phyloP scores from a whole-genome alignment of 2,329 filamentous ascomycete genomes.

The Stachybotrys elegans region DNA sequence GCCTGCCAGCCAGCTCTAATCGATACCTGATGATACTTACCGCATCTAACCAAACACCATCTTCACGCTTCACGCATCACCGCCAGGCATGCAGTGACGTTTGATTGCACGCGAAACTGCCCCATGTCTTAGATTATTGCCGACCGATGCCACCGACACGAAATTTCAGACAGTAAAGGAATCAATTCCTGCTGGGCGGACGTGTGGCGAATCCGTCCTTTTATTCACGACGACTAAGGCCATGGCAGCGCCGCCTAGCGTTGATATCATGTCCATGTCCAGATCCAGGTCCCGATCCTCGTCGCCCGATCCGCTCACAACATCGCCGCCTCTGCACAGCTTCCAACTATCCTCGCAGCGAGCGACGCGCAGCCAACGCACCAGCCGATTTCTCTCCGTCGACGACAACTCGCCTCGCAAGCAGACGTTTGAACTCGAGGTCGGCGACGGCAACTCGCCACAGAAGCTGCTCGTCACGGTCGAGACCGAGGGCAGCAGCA shows the following conservation, averaged over 20 bases:
- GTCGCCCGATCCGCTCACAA: slow-evolving; percentile 47
- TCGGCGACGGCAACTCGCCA: slow-evolving; percentile 43
- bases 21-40: background rate
- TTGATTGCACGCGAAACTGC: too few species aligned
- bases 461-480: slow-evolving; percentile 52
- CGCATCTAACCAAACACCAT: background rate
- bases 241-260: slow-evolving; percentile 31
- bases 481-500: slow-evolving; percentile 39
- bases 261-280: slow-evolving; percentile 40
- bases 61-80: too few species aligned
- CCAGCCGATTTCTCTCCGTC: slow-evolving; percentile 32
- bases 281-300: too few species aligned
- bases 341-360: slow-evolving; percentile 25
- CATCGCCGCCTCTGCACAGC: slow-evolving; percentile 24
- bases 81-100: too few species aligned
- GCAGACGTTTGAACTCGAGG: slow-evolving; percentile 52
- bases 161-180: too few species aligned
- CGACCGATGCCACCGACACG: too few species aligned
- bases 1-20: too few species aligned
- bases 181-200: too few species aligned
- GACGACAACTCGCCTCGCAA: slow-evolving; percentile 42
- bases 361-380: slow-evolving; percentile 37
- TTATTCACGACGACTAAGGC: too few species aligned
- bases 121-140: too few species aligned
- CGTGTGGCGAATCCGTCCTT: too few species aligned